Conservation (phyloP, 345 rosid genomes). For the Dipteronia sinensis region DNA sequence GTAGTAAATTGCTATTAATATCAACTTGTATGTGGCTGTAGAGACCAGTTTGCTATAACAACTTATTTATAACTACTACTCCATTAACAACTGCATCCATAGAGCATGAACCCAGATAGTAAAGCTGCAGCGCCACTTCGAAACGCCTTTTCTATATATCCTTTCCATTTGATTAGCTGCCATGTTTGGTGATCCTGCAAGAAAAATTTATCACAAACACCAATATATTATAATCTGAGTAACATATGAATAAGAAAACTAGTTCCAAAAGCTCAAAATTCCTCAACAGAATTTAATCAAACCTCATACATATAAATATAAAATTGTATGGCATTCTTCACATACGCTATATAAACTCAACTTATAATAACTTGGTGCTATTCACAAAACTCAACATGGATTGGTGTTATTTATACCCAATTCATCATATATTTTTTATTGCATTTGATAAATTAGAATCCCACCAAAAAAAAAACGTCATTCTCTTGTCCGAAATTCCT, state of each 20-base stretch:
- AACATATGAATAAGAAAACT: no score
- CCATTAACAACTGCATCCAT: background rate
- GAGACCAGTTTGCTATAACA: slow-evolving; percentile 2
- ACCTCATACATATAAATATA: background rate
- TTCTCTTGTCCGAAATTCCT: no score
- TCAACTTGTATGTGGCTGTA: background rate
- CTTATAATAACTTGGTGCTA: no score
- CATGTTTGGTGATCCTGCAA: slow-evolving; percentile 12
- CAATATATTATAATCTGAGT: background rate
- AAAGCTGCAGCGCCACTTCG: background rate
- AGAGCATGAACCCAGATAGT: background rate
- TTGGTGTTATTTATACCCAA: no score
- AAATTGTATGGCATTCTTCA: no score
- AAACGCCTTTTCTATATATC: slow-evolving; percentile 10
- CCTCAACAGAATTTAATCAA: no score
- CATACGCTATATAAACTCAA: no score
- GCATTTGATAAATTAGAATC: no score
- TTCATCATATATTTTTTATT: no score
- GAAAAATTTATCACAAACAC: background rate
- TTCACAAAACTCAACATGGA: no score
- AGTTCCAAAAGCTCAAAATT: no score
- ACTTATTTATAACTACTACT: slow-evolving; percentile 10
- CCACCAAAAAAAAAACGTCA: no score
- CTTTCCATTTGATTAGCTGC: background rate
- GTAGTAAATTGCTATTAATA: slow-evolving; percentile 9